Base-by-base conservation (phyloP, 139 green algal species). In the Spirogloea muscicola region DNA sequence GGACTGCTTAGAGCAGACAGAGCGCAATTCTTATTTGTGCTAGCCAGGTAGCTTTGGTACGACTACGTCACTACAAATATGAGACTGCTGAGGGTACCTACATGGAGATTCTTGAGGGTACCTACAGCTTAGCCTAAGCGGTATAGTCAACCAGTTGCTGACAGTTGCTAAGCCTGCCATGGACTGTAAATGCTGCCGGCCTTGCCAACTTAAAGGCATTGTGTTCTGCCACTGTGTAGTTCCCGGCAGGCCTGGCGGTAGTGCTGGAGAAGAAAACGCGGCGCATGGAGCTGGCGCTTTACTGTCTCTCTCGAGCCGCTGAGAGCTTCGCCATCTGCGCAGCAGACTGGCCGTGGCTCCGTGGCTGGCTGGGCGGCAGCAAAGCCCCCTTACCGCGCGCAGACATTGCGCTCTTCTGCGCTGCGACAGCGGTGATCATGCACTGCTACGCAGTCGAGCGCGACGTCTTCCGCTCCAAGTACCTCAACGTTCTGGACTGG, bases 211-310 rank as follows among this genome's bases (percentile, higher is more conserved):
- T 3, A n/a, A n/a, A n/a, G n/a, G n/a, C n/a, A n/a, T n/a, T n/a
- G n/a, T n/a, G n/a, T n/a, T n/a, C n/a, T n/a, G n/a, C n/a, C n/a
- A n/a, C 10, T 49, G 29, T 49, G 1, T 41, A 79, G 27, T 82
- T 63, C 48, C 39, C 83, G 6, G 81, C 76, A 0, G 87, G 91
- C 1, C 76, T 93, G 40, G 87, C 89, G 0, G 86, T 83, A 4
- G 77, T 98, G 46, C 58, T 92, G 43, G 93, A 98, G 85, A 97
- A 97, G 85, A 95, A 96, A 81, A 83, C 64, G 27, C 85, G 93
- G 13, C 87, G 93, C 62, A 96, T 96, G 91, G 93, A 98, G 84
- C 88, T 98, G 43, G 91, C 92, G 18, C 79, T 96, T 38, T 98
- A 97, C 86, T 90, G 85, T 65, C 31, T 86, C 39, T 86, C 82